phyloP scores from a whole-genome alignment of 2,329 filamentous ascomycete genomes.

The Penicillium janthinellum region DNA sequence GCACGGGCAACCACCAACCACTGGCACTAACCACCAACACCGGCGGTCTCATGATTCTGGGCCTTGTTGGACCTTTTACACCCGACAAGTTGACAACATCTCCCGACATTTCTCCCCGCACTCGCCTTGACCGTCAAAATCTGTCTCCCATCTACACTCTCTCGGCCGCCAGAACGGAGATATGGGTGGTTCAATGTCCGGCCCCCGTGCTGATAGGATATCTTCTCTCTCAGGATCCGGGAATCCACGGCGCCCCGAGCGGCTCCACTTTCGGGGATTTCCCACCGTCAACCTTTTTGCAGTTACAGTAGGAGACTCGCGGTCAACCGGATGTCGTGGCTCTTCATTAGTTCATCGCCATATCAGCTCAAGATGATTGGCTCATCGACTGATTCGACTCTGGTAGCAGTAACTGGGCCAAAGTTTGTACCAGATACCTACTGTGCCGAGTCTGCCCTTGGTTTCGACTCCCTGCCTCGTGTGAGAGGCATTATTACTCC shows the following conservation, averaged over 20 bases:
- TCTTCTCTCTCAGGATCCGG: neutral
- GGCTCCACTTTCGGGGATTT: constrained; percentile 20
- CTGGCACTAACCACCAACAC: too few species aligned
- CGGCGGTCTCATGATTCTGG: neutral
- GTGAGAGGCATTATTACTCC: neutral
- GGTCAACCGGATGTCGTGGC: constrained; percentile 6
- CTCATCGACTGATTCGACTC: neutral
- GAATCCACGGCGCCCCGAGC: constrained; percentile 3
- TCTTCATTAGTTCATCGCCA: neutral
- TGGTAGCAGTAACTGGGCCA: neutral
- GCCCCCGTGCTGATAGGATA: neutral
- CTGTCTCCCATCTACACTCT: neutral
- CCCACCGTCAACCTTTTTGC: constrained; percentile 8
- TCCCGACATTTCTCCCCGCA: neutral
- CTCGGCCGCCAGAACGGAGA: neutral
- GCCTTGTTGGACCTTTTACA: neutral
- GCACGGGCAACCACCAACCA: neutral
- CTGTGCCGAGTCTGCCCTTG: neutral
- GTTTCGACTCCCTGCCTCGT: neutral
- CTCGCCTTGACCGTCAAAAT: neutral
- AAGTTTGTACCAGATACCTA: neutral
- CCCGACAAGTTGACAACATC: neutral
- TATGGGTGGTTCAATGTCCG: neutral
- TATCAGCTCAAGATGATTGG: neutral
- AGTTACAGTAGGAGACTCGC: constrained; percentile 1